Evolutionary conservation across 2,329 filamentous ascomycete species (phyloP), one percentile per base, ranked within the genome.

Genomic region (Colletotrichum tropicicola): DNA sequence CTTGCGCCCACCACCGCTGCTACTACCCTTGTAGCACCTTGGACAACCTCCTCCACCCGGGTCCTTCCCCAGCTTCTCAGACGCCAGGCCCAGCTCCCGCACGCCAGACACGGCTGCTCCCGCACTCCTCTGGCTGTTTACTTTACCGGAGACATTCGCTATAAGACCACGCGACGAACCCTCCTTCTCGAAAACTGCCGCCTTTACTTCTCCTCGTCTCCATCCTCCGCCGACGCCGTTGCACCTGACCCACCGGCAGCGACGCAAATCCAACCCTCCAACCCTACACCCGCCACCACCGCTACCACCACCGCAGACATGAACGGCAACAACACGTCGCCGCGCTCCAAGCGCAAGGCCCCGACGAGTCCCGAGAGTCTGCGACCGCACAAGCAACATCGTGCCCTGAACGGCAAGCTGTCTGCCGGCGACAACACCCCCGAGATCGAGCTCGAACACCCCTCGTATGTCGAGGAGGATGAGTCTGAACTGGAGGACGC

Each of bases 311-410:
- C 62, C 25, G 58, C 63, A 73, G 71, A 59, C 63, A 85, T 85
- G 83, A 83, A 83, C 69, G 79, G 79, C 64, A 70, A 76, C 58
- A 73, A 74, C 63, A 71, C 76, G 35, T 77, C 78, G 39, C 74
- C 78, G 66, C 80, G 82, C 73, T 76, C 78, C 65, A 87, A 87
- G 79, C 83, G 85, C 72, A 87, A 87, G 74, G 83, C 81, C 28
- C 78, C 81, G 35, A 78, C 79, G 65, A 75, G 80, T 41, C 74
- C 80, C 44, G 79, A 80, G 30, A 75, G 77, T 27, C 25, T 68
- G 35, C 77, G 80, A 32, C 78, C 78, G 17, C 73, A 77, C 23
- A 82, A 83, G 71, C 80, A 82, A 66, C 75, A 79, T 44, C 78
- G 79, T 52, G 71, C 75, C n/a, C 68, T 75, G 25, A 85, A 85